Evolutionary conservation across 805 yeast genomes (phyloP).

Genomic region (Candida ipomoeae): DNA sequence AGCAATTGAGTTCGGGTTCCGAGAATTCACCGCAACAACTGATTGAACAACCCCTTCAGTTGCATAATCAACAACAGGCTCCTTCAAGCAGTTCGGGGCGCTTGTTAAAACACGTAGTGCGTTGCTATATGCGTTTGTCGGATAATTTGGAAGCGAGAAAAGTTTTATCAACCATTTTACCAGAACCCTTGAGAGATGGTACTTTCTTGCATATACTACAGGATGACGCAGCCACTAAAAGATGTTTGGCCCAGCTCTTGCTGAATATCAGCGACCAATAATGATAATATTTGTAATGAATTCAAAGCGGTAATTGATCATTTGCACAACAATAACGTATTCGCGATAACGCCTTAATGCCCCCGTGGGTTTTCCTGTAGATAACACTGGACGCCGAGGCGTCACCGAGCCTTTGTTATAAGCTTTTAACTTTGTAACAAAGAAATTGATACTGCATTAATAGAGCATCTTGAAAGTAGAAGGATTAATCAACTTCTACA

Average conservation of each 20-base stretch:
- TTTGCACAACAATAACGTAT: neutral
- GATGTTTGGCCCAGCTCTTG: conserved; percentile 80
- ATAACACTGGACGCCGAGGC: conserved; percentile 1
- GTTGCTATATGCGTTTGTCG: conserved; percentile 86
- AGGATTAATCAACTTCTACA: neutral
- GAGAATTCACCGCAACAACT: conserved; percentile 42
- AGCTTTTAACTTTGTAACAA: neutral
- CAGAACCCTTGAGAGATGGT: conserved; percentile 83
- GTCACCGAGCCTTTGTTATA: neutral
- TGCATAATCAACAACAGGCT: conserved; percentile 4
- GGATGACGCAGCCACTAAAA: conserved; percentile 85
- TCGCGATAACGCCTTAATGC: neutral
- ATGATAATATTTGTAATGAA: neutral
- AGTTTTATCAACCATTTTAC: conserved; percentile 76
- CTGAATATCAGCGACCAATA: conserved; percentile 46
- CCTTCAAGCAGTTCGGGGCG: conserved; percentile 61
- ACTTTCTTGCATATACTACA: conserved; percentile 74
- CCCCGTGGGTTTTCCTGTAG: neutral
- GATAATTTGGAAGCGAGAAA: conserved; percentile 90
- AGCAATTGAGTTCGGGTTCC: conserved; percentile 55
- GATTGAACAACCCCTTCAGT: conserved; percentile 2
- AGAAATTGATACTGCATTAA: neutral
- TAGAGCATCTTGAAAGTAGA: neutral
- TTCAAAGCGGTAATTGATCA: neutral
- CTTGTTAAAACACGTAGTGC: conserved; percentile 84